phyloP scores from a whole-genome alignment of 2,329 filamentous ascomycete genomes.

The Botrytis byssoidea region DNA sequence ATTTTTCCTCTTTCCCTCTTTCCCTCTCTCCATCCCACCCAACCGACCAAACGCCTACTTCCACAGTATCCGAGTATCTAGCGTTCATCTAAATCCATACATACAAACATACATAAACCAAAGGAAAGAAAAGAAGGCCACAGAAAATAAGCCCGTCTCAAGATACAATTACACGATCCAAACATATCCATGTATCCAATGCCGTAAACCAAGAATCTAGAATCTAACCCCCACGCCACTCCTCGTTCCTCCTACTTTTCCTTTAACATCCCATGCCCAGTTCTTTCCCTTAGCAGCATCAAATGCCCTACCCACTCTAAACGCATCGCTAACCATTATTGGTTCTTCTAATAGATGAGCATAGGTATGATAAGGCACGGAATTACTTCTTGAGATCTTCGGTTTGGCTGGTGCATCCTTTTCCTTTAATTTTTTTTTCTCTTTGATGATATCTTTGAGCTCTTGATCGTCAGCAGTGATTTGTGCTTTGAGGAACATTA shows the following conservation, averaged over 20 bases:
- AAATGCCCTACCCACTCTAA: conserved; percentile 4
- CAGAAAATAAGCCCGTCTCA: background rate
- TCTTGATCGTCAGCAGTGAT: conserved; percentile 74
- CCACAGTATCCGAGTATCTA: background rate
- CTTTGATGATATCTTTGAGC: conserved; percentile 68
- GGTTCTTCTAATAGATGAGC: conserved; percentile 22
- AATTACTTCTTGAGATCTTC: background rate
- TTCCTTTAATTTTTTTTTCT: conserved; percentile 38
- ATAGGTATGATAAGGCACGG: conserved; percentile 17
- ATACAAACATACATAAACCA: background rate
- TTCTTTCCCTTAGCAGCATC: conserved; percentile 15
- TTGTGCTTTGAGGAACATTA: conserved; percentile 77
- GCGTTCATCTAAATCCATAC: background rate
- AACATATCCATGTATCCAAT: background rate
- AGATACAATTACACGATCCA: background rate
- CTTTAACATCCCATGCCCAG: conserved; percentile 14
- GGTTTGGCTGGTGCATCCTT: conserved; percentile 48
- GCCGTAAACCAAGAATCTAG: background rate
- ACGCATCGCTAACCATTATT: conserved; percentile 19
- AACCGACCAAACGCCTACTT: background rate
- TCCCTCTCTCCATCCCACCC: background rate
- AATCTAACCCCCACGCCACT: background rate
- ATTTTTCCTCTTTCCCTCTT: background rate
- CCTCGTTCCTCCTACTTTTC: background rate
- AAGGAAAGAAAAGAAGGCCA: background rate